Conservation (phyloP, 345 rosid genomes). For the Geranium brycei region DNA sequence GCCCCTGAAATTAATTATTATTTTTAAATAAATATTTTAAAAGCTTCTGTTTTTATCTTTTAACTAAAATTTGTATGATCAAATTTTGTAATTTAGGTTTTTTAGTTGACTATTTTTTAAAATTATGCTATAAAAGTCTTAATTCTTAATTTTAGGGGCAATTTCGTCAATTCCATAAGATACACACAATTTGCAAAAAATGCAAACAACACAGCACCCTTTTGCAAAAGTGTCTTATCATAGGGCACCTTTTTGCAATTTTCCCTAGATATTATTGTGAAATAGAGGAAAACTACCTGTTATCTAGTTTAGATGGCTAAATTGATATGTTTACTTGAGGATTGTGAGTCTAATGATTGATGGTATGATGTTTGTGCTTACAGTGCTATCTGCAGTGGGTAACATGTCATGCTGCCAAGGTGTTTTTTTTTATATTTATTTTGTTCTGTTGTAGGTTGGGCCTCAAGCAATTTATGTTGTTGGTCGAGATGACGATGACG, state of each 20-base stretch:
- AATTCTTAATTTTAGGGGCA: no score
- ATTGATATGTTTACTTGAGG: neutral
- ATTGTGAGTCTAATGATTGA: neutral
- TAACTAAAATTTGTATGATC: no score
- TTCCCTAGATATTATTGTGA: neutral
- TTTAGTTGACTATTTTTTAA: no score
- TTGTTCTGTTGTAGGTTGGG: constrained; percentile 57
- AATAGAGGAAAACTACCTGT: neutral
- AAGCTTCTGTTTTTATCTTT: no score
- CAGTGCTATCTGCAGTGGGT: neutral
- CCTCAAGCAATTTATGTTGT: constrained; percentile 96
- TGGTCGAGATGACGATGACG: constrained; percentile 88
- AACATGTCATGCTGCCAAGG: neutral
- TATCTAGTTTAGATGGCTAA: neutral
- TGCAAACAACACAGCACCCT: no score
- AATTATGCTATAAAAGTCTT: no score
- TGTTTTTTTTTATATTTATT: neutral
- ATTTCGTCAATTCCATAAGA: no score
- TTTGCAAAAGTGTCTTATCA: no score
- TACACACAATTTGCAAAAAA: no score
- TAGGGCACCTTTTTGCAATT: neutral
- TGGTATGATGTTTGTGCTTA: neutral
- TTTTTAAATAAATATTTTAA: no score
- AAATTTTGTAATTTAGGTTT: no score
- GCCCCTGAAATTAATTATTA: no score